phyloP scores from a whole-genome alignment of 306 rosid species.

The Lupinus albus region DNA sequence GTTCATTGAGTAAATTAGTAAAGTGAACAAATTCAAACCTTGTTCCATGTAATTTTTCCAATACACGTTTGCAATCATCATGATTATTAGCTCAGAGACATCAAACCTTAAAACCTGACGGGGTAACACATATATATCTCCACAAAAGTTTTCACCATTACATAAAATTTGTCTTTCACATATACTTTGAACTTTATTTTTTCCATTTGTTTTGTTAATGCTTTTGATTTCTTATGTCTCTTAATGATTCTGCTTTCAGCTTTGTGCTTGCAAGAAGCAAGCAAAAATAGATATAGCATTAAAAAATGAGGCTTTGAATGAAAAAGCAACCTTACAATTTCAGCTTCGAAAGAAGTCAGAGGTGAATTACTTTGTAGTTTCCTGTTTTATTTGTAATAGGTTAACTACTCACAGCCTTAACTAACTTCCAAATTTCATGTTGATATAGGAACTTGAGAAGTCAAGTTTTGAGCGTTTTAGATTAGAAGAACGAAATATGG shows the following conservation, averaged over 20 bases:
- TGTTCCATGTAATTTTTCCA: conserved; percentile 1
- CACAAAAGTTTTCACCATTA: background rate
- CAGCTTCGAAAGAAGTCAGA: conserved; percentile 61
- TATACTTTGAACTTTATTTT: background rate
- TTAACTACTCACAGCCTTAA: background rate
- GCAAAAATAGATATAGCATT: conserved; percentile 51
- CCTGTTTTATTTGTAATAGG: conserved; percentile 5
- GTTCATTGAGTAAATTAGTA: background rate
- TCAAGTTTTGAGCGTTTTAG: conserved; percentile 58
- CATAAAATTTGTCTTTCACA: background rate
- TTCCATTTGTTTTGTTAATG: background rate
- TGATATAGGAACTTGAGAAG: conserved; percentile 69
- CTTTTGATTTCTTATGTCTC: conserved; percentile 34
- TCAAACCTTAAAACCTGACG: background rate
- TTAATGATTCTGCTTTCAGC: conserved; percentile 56
- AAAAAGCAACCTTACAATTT: conserved; percentile 51
- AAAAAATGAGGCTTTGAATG: conserved; percentile 69
- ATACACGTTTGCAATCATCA: conserved; percentile 19
- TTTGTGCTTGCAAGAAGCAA: conserved; percentile 65
- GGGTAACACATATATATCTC: background rate
- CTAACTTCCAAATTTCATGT: conserved; percentile 21
- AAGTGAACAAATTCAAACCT: conserved; percentile 20
- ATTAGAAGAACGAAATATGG: conserved; percentile 76
- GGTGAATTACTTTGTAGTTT: conserved; percentile 48
- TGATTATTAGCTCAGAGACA: conserved; percentile 1